Evolutionary conservation across 345 rosid species (phyloP), one percentile per base, ranked within the genome.

Genomic region (Pistacia integerrima): DNA sequence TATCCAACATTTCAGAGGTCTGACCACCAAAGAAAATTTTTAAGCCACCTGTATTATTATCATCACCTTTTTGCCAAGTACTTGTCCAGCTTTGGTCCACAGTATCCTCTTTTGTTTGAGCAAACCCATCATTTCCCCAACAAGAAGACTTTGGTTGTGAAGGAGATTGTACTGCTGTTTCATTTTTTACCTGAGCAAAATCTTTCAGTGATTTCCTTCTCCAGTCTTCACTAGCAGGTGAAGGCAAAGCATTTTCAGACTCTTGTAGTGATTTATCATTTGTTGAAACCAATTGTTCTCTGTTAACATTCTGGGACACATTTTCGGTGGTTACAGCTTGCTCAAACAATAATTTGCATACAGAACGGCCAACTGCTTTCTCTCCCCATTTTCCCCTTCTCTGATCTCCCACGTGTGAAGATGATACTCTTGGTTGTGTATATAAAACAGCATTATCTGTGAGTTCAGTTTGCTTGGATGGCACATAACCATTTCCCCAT

Each of bases 351-450:
- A 73, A 12, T 51, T 62, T 73, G 33, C 49, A 60, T 1, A 63
- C 41, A 3, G 65, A 72, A 17, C 57, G 44, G 46, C 77, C 69
- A 68, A 41, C 58, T 64, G 58, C 7, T 64, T 76, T 65, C 63
- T 81, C 79, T 57, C 74, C 84, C 79, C 80, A 69, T 69, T 35
- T 77, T 54, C 8, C 63, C 56, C 67, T 63, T 69, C 76, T 77
- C 56, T 76, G 75, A 59, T 72, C 72, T 54, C 66, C 57, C 12
- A 70, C 25, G 59, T 61, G 1, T 13, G 69, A 74, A 49, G 70
- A 63, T n/a, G 58, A 28, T 61, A 67, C 48, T 62, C 81, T 79
- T 4, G 90, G 89, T 65, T 88, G 89, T 18, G 84, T 82, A 48
- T 57, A 75, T 30, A 84, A 59, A 61, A 82, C 87, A 35, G 51